These are phyloP conservation scores for Vicia villosa DNA, from an alignment of 306 rosid genomes.

Conservation along the genomic window DNA sequence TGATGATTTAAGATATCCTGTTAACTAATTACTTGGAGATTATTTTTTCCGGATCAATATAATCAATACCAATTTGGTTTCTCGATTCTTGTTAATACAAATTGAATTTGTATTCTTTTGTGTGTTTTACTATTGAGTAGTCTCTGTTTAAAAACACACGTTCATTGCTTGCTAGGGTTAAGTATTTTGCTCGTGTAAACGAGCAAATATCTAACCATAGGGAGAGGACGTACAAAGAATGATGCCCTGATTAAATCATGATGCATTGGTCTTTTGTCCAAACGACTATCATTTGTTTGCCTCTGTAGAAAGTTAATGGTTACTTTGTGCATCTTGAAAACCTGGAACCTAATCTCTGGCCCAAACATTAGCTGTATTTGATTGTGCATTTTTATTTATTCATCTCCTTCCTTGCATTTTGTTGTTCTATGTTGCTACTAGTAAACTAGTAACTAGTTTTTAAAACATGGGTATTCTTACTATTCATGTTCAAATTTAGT, in stretches of 20 bases:
- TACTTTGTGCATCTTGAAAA: conserved; percentile 7
- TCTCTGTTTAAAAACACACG: not conserved
- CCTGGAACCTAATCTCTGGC: not conserved
- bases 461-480: not conserved
- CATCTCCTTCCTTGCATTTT: not conserved
- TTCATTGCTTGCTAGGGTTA: conserved; percentile 1
- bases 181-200: not conserved
- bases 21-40: not conserved
- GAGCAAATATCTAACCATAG: not conserved
- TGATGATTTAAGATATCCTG: not conserved
- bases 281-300: not conserved
- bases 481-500: not conserved
- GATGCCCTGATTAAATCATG: too few species aligned
- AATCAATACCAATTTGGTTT: conserved; percentile 1
- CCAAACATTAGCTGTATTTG: too few species aligned
- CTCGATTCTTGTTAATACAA: not conserved
- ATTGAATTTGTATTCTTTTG: not conserved
- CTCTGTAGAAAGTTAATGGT: not conserved
- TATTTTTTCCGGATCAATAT: not conserved
- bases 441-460: too few species aligned
- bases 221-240: too few species aligned
- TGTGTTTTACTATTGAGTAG: not conserved
- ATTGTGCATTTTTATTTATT: not conserved
- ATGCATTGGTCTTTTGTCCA: not conserved
- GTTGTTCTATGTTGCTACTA: not conserved